Conservation (phyloP, 345 rosid genomes). For the Orychophragmus violaceus region DNA sequence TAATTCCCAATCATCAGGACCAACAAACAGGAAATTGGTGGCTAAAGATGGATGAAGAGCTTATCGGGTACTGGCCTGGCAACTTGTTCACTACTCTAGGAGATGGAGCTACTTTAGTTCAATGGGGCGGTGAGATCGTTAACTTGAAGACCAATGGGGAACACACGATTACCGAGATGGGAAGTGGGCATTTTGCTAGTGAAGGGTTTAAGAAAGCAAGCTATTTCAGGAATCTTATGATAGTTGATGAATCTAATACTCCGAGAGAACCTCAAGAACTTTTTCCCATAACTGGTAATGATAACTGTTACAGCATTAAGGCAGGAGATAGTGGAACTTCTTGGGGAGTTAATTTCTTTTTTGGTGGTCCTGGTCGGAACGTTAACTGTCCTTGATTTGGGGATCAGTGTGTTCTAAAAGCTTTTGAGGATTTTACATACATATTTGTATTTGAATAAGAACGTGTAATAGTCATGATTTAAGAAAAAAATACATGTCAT, state of each 20-base stretch:
- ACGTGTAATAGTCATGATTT: too few relatives aligned
- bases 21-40: too few relatives aligned
- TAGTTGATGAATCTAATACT: conserved; percentile 48
- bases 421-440: not conserved
- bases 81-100: not conserved
- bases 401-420: not conserved
- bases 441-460: not conserved
- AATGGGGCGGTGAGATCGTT: conserved; percentile 2
- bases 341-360: not conserved
- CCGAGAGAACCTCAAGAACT: conserved; percentile 39
- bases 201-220: conserved; percentile 54
- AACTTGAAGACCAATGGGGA: conserved; percentile 35
- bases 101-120: not conserved
- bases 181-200: conserved; percentile 53
- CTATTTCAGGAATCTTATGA: conserved; percentile 46
- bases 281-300: not conserved
- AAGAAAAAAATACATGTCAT: too few relatives aligned
- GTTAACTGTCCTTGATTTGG: not conserved
- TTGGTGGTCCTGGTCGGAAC: not conserved
- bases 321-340: not conserved
- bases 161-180: conserved; percentile 63
- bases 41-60: not conserved
- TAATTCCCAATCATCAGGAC: too few relatives aligned
- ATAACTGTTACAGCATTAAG: not conserved
- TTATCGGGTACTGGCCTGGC: not conserved